These are phyloP conservation scores for Tetrapisispora phaffii DNA, from an alignment of 805 yeast species.

Conservation along the genomic window DNA sequence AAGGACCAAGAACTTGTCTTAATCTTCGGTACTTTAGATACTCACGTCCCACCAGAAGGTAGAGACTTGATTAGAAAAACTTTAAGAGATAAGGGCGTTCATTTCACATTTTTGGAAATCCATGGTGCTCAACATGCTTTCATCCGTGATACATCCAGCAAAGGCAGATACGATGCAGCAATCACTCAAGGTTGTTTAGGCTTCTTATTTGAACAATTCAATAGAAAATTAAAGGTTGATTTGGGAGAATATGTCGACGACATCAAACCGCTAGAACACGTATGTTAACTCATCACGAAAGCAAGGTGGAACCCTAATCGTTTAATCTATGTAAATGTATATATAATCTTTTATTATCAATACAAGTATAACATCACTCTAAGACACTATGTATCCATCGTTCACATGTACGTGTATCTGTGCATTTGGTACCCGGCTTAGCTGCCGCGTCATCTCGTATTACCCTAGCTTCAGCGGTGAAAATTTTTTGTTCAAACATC, in stretches of 20 bases:
- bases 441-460: too few relatives aligned
- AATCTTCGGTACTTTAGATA: conserved; percentile 71
- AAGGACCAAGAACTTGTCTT: conserved; percentile 49
- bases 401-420: not conserved
- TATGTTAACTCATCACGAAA: too few relatives aligned
- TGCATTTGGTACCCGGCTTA: not conserved
- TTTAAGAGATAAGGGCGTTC: conserved; percentile 48
- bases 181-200: conserved; percentile 57
- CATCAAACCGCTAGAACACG: conserved; percentile 44
- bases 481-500: not conserved
- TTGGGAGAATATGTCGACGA: conserved; percentile 54
- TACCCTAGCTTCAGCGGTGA: not conserved
- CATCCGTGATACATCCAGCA: conserved; percentile 66
- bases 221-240: conserved; percentile 56
- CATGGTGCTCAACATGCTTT: conserved; percentile 80
- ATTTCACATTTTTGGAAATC: conserved; percentile 62
- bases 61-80: conserved; percentile 58
- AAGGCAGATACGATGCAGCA: conserved; percentile 78
- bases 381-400: too few relatives aligned
- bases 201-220: conserved; percentile 60
- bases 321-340: too few relatives aligned
- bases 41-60: conserved; percentile 72
- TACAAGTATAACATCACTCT: too few relatives aligned
- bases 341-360: too few relatives aligned
- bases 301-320: too few relatives aligned